Base-by-base conservation (phyloP, 768 basidiomycete genomes). In the Cystoderma amianthinum region DNA sequence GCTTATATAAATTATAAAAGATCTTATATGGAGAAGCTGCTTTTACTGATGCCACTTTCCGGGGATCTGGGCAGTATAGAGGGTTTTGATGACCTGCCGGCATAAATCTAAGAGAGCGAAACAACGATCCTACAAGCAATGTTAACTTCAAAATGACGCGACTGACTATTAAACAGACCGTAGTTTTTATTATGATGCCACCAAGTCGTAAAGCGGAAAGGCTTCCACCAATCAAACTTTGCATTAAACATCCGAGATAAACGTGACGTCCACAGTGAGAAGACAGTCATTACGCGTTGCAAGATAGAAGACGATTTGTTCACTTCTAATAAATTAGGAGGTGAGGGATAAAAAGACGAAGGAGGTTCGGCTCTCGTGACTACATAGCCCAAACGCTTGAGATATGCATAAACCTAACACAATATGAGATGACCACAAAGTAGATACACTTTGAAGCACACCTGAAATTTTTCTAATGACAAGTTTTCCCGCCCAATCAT, bases 1-100 rank as follows among this genome's bases (percentile, higher is more conserved):
- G 95, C 54, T 95, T 96, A 67, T 94, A 95, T 3, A 91, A 68
- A 53, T 96, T 85, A 60, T 72, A 98, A 63, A 96, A 97, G 3
- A 90, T 72, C 38, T 75, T 67, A 57, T 94, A 97, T 0, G 85
- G 84, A 1, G 82, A 75, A 2, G 50, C 40, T 3, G 44, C 32
- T 33, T 49, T 52, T 13, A 43, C 39, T 16, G 48, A 25, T 38
- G 36, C 24, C 6, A 43, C 42, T 4, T 40, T 44, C 23, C 54
- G 48, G 3, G 60, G 63, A n/a, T n/a, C n/a, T n/a, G n/a, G n/a
- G n/a, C n/a, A n/a, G 33, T 67, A 57, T 16, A 81, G 62, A 32
- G 79, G 72, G 9, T 67, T 44, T 5, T 55, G 49, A 54, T 85
- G 79, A 1, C 88, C 83, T 2, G 80, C 65, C 7, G 84, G 75